Percentiles rank a stretch among this genome's conserved stretches.
Evolutionary conservation across 768 basidiomycete species (phyloP).

Genomic region (Xanthoconium purpureum): DNA sequence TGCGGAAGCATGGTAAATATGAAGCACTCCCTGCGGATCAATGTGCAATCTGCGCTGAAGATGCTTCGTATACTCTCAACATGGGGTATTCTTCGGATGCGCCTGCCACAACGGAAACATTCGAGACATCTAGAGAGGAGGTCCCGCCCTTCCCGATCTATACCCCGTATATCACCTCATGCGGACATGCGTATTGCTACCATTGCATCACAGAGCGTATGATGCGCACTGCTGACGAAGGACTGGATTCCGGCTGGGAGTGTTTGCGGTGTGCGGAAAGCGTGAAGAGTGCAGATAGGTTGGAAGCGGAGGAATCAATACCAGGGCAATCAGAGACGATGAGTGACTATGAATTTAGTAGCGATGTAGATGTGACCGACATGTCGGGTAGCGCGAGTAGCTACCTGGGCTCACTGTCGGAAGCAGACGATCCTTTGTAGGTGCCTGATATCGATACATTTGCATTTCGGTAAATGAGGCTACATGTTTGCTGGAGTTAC

Average conservation of each 20-base stretch:
- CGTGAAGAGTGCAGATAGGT: constrained; percentile 64
- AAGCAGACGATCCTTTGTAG: constrained; percentile 2
- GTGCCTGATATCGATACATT: constrained; percentile 11
- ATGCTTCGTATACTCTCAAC: constrained; percentile 59
- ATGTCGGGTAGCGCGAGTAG: constrained; percentile 50
- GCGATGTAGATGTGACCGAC: constrained; percentile 44
- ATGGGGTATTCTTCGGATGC: constrained; percentile 51
- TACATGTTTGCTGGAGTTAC: background rate
- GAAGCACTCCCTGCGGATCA: constrained; percentile 66
- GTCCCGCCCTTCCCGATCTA: constrained; percentile 66
- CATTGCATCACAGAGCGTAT: constrained; percentile 86
- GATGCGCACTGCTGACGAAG: constrained; percentile 68
- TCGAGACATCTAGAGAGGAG: constrained; percentile 20
- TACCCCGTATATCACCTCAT: constrained; percentile 80
- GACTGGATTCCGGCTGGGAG: constrained; percentile 59
- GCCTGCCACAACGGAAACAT: constrained; percentile 16
- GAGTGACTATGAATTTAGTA: constrained; percentile 62
- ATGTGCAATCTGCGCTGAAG: constrained; percentile 89
- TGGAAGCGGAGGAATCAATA: constrained; percentile 29
- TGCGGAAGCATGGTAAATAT: constrained; percentile 54
- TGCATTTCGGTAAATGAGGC: background rate
- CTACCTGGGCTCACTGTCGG: constrained; percentile 35
- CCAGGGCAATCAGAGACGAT: constrained; percentile 27
- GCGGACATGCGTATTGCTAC: constrained; percentile 90
- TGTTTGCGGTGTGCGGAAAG: constrained; percentile 76